A percentile compares a stretch with the other conserved stretches of the same genome.
Evolutionary conservation across 2,329 filamentous ascomycete genomes (phyloP).

Genomic region (Colletotrichum horii): DNA sequence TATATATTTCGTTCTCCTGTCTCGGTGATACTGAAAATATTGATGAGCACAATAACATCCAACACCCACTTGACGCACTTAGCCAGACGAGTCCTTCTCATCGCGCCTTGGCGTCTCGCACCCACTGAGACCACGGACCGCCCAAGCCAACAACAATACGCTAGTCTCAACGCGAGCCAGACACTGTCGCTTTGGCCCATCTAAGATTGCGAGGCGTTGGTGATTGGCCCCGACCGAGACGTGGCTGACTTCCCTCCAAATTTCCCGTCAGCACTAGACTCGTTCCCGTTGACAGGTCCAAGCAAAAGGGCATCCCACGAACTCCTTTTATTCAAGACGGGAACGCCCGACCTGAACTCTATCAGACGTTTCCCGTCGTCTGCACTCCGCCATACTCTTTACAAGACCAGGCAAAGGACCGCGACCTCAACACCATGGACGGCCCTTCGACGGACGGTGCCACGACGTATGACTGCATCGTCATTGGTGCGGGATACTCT

Average conservation of each 20-base stretch:
- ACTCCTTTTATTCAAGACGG: neutral
- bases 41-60: neutral
- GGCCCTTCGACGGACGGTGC: neutral
- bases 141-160: neutral
- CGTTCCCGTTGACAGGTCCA: neutral
- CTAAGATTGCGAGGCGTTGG: neutral
- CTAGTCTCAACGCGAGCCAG: neutral
- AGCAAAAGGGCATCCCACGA: neutral
- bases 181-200: neutral
- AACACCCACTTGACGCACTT: neutral
- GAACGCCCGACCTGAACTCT: neutral
- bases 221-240: neutral
- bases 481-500: slow-evolving; percentile 20
- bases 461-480: slow-evolving; percentile 16
- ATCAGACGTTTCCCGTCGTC: neutral
- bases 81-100: neutral
- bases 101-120: neutral
- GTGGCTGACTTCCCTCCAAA: neutral
- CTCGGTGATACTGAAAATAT: neutral
- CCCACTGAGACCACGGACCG: neutral
- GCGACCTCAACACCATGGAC: neutral
- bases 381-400: neutral
- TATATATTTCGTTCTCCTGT: neutral
- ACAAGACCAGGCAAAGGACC: neutral
- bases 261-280: neutral